Base-by-base conservation (phyloP, 768 basidiomycete genomes). In the Amanita exitialis region DNA sequence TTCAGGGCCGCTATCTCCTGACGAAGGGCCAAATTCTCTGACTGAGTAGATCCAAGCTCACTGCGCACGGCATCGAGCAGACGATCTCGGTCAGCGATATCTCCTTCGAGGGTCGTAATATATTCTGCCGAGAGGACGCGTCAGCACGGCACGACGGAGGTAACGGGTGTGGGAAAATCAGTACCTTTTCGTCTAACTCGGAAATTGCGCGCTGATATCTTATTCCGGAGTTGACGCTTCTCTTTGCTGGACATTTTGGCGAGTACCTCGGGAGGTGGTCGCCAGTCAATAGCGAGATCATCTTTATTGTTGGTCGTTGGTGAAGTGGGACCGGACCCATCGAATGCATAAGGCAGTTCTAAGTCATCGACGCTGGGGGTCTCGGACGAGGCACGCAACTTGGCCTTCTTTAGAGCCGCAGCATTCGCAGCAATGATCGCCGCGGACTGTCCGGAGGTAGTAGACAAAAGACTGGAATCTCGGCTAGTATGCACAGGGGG, bases 171-270 rank as follows among this genome's bases (percentile, higher is more conserved):
- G 16, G 45, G 15, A 53, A 46, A 49, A 52, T 52, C 42, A 36
- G 46, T 44, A 88, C 90, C 94, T 73, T 97, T 98, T 65, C 93
- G 75, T 34, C 95, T 72, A 25, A 92, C 89, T n/a, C 95, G 77
- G 69, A 97, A 97, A 64, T 95, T 96, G 49, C 94, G 72, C 0
- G 95, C 95, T 57, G 83, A 86, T 58, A 97, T 92, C 82, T 99
- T 99, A 72, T 99, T 99, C 46, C 95, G 66, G 38, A 98, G 71
- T 65, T 98, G 95, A 7, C 96, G 72, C 68, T 98, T 98, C 72
- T 98, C 94, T 70, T 95, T 97, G 60, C 83, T 86, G 4, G 82
- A 81, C 79, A 99, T 87, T 66, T 91, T 97, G 62, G 89, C 84
- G 71, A 97, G 96, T 55, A 93, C 92, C 57, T 96, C 95, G 0